Evolutionary conservation across 495 filamentous ascomycete genomes (phyloP), one percentile per base, ranked within the genome.

Genomic region (Neurospora cerealis): DNA sequence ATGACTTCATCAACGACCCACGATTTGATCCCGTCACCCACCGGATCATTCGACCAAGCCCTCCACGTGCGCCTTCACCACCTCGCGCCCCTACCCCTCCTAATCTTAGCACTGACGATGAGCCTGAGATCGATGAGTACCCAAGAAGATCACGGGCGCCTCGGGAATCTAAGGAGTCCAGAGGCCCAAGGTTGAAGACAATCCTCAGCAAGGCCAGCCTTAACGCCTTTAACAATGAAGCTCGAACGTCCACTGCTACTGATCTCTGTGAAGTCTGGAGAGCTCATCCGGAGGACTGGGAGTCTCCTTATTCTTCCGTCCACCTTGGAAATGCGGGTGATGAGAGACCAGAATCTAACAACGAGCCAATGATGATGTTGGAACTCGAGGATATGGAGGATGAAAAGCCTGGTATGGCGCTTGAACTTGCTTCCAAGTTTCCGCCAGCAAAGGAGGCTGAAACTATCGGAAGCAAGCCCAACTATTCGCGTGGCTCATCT

Each of bases 231-330:
- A 66, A 66, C 28, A 66, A 66, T 15, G 54, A 66, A 34, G 28
- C 54, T 66, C 40, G 74, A 28, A 39, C 36, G 24, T 76, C 78
- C 9, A 48, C 69, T 5, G 78, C 73, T 34, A 77, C 77, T 5
- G 74, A 77, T 10, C 69, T 78, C 7, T 80, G 78, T 37, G 79
- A 81, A 21, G 77, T 81, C 21, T 81, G 79, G 79, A 74, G 73
- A 32, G 79, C 77, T 36, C 73, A 69, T 34, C 72, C 78, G n/a
- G 76, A 75, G 41, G 79, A 80, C 69, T 80, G 78, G 78, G 79
- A 80, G 54, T 79, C 76, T 5, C 79, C 79, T 13, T 80, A 78
- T 69, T 42, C 75, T 17, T 80, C 79, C 3, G 66, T 41, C 66
- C 72, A 76, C 1, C 54, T 66, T 34, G 54, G 54, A 32, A 66